Percentiles rank a stretch among this genome's conserved stretches.
Evolutionary conservation across 2,329 filamentous ascomycete species (phyloP).

Genomic region (Neocucurbitaria cava): DNA sequence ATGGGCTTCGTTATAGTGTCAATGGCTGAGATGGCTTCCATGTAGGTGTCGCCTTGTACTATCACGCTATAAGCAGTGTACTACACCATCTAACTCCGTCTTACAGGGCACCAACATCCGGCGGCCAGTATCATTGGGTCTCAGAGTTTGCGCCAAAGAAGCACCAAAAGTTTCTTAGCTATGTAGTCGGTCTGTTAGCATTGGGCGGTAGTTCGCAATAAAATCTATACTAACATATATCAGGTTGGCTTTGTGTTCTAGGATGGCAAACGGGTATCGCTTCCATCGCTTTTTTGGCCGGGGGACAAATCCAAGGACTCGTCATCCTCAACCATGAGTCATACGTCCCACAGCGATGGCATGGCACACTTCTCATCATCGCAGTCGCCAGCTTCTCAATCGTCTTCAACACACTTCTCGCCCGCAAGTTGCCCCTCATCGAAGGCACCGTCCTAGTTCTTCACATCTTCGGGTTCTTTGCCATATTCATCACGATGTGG

Average conservation of each 20-base stretch:
- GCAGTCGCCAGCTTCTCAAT: constrained; percentile 50
- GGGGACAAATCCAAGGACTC: constrained; percentile 41
- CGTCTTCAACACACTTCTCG: constrained; percentile 55
- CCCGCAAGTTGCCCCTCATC: constrained; percentile 53
- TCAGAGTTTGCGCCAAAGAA: constrained; percentile 34
- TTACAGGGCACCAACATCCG: constrained; percentile 33
- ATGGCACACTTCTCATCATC: constrained; percentile 58
- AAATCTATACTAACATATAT: neutral
- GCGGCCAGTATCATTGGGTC: constrained; percentile 41
- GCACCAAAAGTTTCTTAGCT: constrained; percentile 32
- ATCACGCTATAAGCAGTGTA: neutral
- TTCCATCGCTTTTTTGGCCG: constrained; percentile 36
- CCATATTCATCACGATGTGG: constrained; percentile 50
- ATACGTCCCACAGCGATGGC: constrained; percentile 54
- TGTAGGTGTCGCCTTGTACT: constrained; percentile 13
- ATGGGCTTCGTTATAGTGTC: constrained; percentile 32
- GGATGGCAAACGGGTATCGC: constrained; percentile 51
- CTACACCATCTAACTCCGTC: constrained; percentile 2
- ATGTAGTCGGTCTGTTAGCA: constrained; percentile 18
- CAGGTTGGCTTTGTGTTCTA: constrained; percentile 52
- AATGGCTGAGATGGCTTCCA: constrained; percentile 41
- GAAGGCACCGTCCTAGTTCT: constrained; percentile 57
- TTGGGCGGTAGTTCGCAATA: no score
- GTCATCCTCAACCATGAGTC: constrained; percentile 48
- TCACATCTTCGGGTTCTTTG: constrained; percentile 60